Evolutionary conservation across 768 basidiomycete species (phyloP), one percentile per base, ranked within the genome.

Genomic region (Chiua virens): DNA sequence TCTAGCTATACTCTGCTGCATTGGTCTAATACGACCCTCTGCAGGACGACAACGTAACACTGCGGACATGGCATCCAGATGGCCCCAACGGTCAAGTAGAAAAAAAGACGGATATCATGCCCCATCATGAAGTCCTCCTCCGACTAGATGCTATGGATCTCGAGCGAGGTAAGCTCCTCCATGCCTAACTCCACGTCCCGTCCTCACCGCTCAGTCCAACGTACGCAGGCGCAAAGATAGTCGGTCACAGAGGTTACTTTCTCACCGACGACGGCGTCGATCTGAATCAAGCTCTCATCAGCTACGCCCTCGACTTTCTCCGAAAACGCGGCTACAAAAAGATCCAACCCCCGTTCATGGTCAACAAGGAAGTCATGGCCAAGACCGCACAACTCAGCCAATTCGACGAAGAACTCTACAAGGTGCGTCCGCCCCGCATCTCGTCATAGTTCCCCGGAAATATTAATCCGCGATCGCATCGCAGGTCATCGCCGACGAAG

Each of bases 371-470:
- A 21, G 80, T 89, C 62, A 99, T 99, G 97, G 84, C 82, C 50
- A 96, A 97, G 76, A 98, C 97, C 0, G 97, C 97, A 2, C 97
- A 99, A 66, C 83, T 99, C 20, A 91, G 93, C 59, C 93, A 98
- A 70, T 99, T 98, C 61, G 97, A 99, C 66, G 97, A 99, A 71
- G 95, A 97, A 63, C 76, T 99, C 15, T 99, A 98, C 82, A 98
- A 98, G 79, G 91, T 85, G 42, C 27, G 71, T 56, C 8, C 47
- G 0, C 30, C 49, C 34, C n/a, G n/a, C 36, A 10, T 23, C 25
- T 3, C 32, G 64, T 21, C 43, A 4, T 4, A 47, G 30, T 13
- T 28, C n/a, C 10, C 32, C 25, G 5, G 30, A 7, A 30, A 30
- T 7, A 30, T 13, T 11, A 14, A 14, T 40, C 2, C 7, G 15